Evolutionary conservation across 2,329 filamentous ascomycete species (phyloP), one percentile per base, ranked within the genome.

Genomic region (Pseudogymnoascus sp.): DNA sequence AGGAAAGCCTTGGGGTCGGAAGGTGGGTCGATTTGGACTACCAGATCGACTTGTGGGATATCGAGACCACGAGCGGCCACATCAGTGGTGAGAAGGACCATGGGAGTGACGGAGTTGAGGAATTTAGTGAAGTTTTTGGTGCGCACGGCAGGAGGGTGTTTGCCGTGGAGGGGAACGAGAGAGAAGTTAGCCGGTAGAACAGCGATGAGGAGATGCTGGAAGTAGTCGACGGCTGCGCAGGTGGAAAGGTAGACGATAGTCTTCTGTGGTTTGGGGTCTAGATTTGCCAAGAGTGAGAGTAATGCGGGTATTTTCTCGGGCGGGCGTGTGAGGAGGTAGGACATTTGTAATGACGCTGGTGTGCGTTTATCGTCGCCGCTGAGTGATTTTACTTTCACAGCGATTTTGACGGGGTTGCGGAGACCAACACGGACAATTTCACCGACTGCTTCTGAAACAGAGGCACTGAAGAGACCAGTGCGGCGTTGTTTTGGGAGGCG

Each of bases 1-100:
- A 99, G 91, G 72, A 98, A 98, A 10, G 90, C 92, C 75, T 98
- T 98, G 0, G 93, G 91, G 71, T 97, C 93, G 43, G 89, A 91
- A 1, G 87, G 87, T 2, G 87, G 90, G 73, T 97, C 93, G 48
- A 97, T 81, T 73, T 97, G 93, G 0, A 96, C 84, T 4, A 97
- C 93, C 1, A 97, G 82, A 73, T 97, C 93, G 41, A 97, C 92
- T 64, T 92, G 86, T 0, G 93, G 92, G 63, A 97, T 95, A 74
- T 98, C 93, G 4, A 98, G 83, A 13, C 93, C 93, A 66, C 93
- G 86, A 2, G 93, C 91, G 2, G 93, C 92, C 25, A 98, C 86
- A 73, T 98, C 93, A 16, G 95, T 98, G 6, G 93, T 98, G 6
- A 99, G 80, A 10, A 99, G 85, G 36, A 99, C 83, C 1, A 89